Conservation (phyloP, 164 flowering plant genomes). For the Buxus sempervirens region DNA sequence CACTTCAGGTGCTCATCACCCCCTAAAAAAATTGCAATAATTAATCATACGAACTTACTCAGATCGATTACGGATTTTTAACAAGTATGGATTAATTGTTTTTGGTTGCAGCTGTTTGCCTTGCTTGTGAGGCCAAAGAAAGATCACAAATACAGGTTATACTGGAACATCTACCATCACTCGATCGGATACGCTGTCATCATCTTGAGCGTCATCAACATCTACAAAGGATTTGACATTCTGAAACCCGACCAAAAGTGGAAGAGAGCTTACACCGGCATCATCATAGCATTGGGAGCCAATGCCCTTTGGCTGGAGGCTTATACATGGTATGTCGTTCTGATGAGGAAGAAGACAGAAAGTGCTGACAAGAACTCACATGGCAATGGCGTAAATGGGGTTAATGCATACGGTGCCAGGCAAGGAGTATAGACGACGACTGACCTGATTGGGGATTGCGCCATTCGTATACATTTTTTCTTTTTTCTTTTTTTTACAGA, state of each 20-base stretch:
- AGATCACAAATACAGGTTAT: slow-evolving; percentile 72
- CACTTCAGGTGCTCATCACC: slow-evolving; percentile 29
- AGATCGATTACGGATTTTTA: too few relatives aligned
- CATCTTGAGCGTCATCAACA: slow-evolving; percentile 48
- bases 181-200: slow-evolving; percentile 51
- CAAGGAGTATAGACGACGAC: too few relatives aligned
- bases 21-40: too few relatives aligned
- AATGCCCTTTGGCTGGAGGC: slow-evolving; percentile 33
- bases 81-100: neutral
- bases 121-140: slow-evolving; percentile 76
- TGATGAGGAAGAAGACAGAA: slow-evolving; percentile 40
- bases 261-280: slow-evolving; percentile 48
- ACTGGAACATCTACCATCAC: slow-evolving; percentile 83
- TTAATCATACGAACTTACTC: too few relatives aligned
- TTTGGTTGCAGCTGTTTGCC: slow-evolving; percentile 56
- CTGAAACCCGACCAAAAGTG: slow-evolving; percentile 51
- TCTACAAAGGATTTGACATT: slow-evolving; percentile 58
- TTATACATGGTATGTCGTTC: slow-evolving; percentile 46
- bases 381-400: slow-evolving; percentile 23
- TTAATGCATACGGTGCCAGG: slow-evolving; percentile 5
- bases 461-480: too few relatives aligned
- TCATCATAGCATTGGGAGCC: slow-evolving; percentile 28
- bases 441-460: too few relatives aligned
- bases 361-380: slow-evolving; percentile 26
- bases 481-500: too few relatives aligned